Evolutionary conservation across 2,329 filamentous ascomycete species (phyloP), one percentile per base, ranked within the genome.

Genomic region (Eurotiales sp.): DNA sequence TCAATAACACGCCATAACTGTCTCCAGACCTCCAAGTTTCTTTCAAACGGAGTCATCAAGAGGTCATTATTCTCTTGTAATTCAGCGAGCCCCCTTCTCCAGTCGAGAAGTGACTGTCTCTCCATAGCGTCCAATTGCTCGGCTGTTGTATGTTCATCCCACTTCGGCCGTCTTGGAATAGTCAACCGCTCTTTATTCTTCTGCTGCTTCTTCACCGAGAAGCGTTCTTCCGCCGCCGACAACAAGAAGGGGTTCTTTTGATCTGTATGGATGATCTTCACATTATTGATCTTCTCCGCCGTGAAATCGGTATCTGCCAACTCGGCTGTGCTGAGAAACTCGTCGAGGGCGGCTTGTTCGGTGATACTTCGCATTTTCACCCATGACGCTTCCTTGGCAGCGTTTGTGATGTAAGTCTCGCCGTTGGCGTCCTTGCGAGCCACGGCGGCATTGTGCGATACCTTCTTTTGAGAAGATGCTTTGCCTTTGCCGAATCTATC

Each of bases 331-430:
- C 87, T 88, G 58, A 99, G 77, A 71, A 99, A 99, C 71, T 99
- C 93, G 70, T 99, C 93, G 56, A 99, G 83, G 40, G 91, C 91
- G 60, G 87, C 91, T 73, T 99, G 93, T 77, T 99, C 90, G 4
- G 93, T 99, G 61, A 99, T 88, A 69, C 90, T 96, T 76, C 92
- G 90, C 93, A 99, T 97, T 79, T 97, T 99, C 66, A 97, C 90
- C 90, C 91, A 99, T 61, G 89, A 81, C 30, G 92, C 93, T 75
- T 97, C 91, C 68, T 95, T 85, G 61, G 84, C 85, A 58, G 88
- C 86, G 68, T 95, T 96, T 44, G 90, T 93, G 62, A 97, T 84
- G 70, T 99, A 99, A 60, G 85, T 85, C 68, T 95, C 88, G 66
- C 90, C 90, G 19, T 88, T 90, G 22, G 83, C 78, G 63, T 91